Base-by-base conservation (phyloP, 176 grass and related monocot species). In the Phoenix dactylifera region DNA sequence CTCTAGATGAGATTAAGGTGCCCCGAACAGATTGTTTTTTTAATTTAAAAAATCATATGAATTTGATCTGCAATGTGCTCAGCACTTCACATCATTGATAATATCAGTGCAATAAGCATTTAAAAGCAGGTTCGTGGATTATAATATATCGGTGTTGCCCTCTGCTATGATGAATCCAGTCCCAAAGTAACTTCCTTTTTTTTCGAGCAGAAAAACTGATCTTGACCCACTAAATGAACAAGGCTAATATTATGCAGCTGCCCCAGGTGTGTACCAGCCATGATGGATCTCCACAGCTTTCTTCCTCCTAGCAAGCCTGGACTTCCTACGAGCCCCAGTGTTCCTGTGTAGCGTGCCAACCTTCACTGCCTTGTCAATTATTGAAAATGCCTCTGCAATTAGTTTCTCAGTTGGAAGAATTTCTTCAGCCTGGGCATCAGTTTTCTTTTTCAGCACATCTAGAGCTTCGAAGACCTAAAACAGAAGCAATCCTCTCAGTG, bases 261-360 rank as follows among this genome's bases (percentile, higher is more conserved):
- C 59, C 18, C 68, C 77, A 22, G 93, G 81, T 60, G 70, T 80
- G 52, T 97, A 97, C 87, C 87, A 97, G 55, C 93, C 87, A 77
- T 80, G 93, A 53, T 79, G 71, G 58, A 97, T 77, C 54, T 91
- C 75, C 12, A 97, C 80, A 39, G 84, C 69, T 72, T 78, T 91
- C 93, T 88, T 97, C 58, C 78, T 67, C 67, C 93, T 88, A 50
- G 87, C 87, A 2, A 97, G 49, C 52, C 78, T 83, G 23, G 93
- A 97, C 73, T 97, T 97, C 26, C 93, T 77, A 55, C 82, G 87
- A 15, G 80, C 80, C 50, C 76, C 93, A 1, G 83, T 90, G 51
- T 97, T 97, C 73, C 79, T 85, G 63, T 97, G 93, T 57, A 91
- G n/a, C 15, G 88, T 83, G 17, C 93, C 93, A 24, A 80, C 84